Percentiles rank a stretch among this genome's conserved stretches.
phyloP scores from a whole-genome alignment of 2,329 filamentous ascomycete genomes.

The Verticillium zaregamsianum region DNA sequence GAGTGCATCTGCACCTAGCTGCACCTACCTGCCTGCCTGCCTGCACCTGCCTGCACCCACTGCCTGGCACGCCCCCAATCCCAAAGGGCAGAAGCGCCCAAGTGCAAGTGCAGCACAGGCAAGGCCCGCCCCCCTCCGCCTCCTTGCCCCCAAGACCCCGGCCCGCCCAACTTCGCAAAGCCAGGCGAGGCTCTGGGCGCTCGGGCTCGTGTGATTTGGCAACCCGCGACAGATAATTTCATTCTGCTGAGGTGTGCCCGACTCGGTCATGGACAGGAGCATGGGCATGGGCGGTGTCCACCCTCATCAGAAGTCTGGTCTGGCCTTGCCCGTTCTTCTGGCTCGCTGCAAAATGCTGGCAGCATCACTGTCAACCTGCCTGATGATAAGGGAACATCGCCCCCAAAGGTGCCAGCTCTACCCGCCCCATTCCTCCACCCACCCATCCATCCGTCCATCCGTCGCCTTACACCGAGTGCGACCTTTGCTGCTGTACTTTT shows the following conservation, averaged over 20 bases:
- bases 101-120: neutral
- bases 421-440: too few species aligned
- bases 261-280: neutral
- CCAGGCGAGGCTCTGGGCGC: neutral
- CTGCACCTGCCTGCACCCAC: conserved; percentile 19
- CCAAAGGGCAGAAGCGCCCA: neutral
- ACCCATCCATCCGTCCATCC: neutral
- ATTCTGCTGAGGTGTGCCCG: neutral
- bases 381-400: neutral
- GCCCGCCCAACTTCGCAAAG: neutral
- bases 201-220: neutral
- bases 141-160: neutral
- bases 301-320: neutral
- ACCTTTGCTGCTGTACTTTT: neutral
- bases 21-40: conserved; percentile 20
- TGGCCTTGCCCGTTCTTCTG: neutral
- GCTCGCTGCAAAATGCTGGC: neutral
- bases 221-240: neutral
- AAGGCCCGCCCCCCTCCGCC: neutral
- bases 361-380: neutral
- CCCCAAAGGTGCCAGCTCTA: neutral
- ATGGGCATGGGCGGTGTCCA: neutral
- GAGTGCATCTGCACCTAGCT: neutral
- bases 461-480: neutral
- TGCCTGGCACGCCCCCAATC: neutral